phyloP scores from a whole-genome alignment of 2,329 filamentous ascomycete genomes.

The Apiospora hydei region DNA sequence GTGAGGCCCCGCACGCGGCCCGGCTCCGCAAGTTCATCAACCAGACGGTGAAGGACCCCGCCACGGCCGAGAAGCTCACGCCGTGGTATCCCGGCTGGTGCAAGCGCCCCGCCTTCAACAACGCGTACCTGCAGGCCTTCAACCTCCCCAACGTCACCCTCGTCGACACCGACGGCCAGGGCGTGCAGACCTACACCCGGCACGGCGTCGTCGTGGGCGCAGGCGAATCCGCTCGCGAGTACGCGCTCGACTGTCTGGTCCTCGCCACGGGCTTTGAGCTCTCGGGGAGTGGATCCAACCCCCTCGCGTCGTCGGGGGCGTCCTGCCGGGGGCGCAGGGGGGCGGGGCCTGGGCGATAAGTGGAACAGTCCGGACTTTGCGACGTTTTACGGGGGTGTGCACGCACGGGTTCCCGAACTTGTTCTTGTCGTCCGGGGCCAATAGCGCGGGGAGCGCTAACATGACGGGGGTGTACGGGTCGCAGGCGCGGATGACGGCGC shows the following conservation, averaged over 20 bases:
- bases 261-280: slow-evolving; percentile 25
- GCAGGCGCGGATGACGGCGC: not conserved
- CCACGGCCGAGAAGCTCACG: slow-evolving; percentile 55
- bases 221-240: slow-evolving; percentile 32
- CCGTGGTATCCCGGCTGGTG: slow-evolving; percentile 60
- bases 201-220: slow-evolving; percentile 45
- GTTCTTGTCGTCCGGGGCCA: slow-evolving; percentile 4
- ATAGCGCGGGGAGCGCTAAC: not conserved
- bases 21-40: slow-evolving; percentile 47
- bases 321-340: slow-evolving; percentile 1
- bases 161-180: slow-evolving; percentile 56
- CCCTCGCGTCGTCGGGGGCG: not conserved
- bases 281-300: not conserved
- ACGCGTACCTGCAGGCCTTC: slow-evolving; percentile 56
- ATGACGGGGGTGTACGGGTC: not conserved
- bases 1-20: slow-evolving; percentile 36
- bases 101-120: slow-evolving; percentile 60
- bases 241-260: slow-evolving; percentile 41
- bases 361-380: slow-evolving; percentile 21
- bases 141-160: slow-evolving; percentile 58
- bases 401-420: slow-evolving; percentile 23
- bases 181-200: slow-evolving; percentile 47
- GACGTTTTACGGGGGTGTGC: slow-evolving; percentile 13
- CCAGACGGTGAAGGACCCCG: slow-evolving; percentile 49
- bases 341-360: slow-evolving; percentile 21